These are phyloP conservation scores for Aspergillus sp. DNA, from an alignment of 2,329 filamentous ascomycete genomes.

Conservation along the genomic window DNA sequence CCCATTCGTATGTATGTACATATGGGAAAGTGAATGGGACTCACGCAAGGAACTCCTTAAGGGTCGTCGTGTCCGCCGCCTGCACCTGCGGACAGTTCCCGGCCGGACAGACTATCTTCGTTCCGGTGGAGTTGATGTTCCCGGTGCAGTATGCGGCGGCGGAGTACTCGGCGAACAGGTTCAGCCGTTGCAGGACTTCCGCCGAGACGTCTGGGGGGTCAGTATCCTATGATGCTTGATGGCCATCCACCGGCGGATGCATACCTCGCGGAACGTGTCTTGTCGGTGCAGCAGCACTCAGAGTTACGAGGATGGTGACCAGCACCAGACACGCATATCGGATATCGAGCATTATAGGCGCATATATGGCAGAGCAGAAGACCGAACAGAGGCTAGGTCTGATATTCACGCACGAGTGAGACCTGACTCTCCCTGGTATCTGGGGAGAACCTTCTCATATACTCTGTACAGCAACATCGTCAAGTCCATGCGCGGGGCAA, in stretches of 20 bases:
- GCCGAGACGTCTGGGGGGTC: slow-evolving; percentile 31
- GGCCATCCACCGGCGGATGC: too few relatives aligned
- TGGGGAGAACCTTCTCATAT: too few relatives aligned
- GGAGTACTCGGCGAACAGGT: slow-evolving; percentile 52
- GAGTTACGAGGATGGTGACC: not conserved
- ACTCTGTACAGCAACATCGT: too few relatives aligned
- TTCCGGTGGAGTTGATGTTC: slow-evolving; percentile 47
- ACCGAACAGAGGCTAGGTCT: not conserved
- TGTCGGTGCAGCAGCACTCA: slow-evolving; percentile 4
- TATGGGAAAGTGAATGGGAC: slow-evolving; percentile 8
- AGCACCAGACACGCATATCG: slow-evolving; percentile 3
- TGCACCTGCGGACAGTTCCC: slow-evolving; percentile 52
- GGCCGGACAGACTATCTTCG: slow-evolving; percentile 44
- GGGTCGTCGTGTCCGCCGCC: slow-evolving; percentile 44
- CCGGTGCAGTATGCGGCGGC: slow-evolving; percentile 53
- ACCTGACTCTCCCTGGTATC: too few relatives aligned
- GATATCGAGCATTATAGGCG: not conserved
- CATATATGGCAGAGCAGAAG: not conserved
- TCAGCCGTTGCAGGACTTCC: slow-evolving; percentile 41
- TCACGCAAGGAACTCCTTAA: slow-evolving; percentile 52
- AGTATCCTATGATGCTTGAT: not conserved
- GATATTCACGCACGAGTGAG: too few relatives aligned
- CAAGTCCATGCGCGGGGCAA: not conserved
- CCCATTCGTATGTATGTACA: not conserved
- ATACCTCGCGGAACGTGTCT: slow-evolving; percentile 23